Base-by-base conservation (phyloP, 805 yeast species). In the Sungouiella thailandica region DNA sequence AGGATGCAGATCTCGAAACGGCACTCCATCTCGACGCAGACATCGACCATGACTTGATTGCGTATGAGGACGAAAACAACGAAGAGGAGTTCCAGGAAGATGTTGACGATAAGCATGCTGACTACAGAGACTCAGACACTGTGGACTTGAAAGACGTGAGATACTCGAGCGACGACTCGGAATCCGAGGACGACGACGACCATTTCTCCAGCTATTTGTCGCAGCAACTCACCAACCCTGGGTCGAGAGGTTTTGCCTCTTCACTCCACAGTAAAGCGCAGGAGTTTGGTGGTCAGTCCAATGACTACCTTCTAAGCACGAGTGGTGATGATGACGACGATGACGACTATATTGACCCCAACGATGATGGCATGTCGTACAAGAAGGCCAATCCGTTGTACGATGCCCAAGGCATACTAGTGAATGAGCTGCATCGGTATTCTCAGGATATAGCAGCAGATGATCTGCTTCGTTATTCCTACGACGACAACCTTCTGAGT, bases 291-390 rank as follows among this genome's bases (percentile, higher is more conserved):
- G 44, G 40, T 5, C 34, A 34, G n/a, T 16, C 34, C 5, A 35
- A 32, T 15, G 36, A 39, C 17, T 39, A 44, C 28, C 35, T 35
- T 35, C 15, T 31, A 2, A 26, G 36, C 28, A 17, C 23, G n/a
- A 37, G 36, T 28, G 71, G 66, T 25, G 62, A 55, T 23, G 65
- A 58, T 11, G 46, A 65, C 18, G 73, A 72, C 17, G 83, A 74
- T 10, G 87, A 82, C 39, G 88, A 80, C 40, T 81, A 83, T 48
- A 76, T 75, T 46, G 89, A 83, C 51, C 89, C 90, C 1, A 81
- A 83, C 49, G 90, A 83, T 53, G 90, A 83, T 49, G 90, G 90
- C 0, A 77, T 75, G 50, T 78, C 85, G 1, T 83, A 83, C 55
- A 76, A 77, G 34, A 80, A 76, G 52, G 61, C 69, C 25, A 76